Evolutionary conservation across 495 filamentous ascomycete genomes (phyloP), one percentile per base, ranked within the genome.

Genomic region (Penicillium angulare): DNA sequence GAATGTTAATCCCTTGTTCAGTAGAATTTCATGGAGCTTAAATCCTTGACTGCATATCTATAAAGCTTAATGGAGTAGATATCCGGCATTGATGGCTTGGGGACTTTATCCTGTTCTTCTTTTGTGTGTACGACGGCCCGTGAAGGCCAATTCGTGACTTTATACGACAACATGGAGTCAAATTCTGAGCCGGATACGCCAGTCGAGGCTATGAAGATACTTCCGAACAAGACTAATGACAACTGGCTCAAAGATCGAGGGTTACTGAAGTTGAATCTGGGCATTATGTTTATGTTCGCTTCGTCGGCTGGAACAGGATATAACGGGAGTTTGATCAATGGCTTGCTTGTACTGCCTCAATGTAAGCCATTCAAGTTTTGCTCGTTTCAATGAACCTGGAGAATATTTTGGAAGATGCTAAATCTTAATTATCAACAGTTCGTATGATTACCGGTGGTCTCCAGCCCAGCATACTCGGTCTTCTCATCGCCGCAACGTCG

Each of bases 1-100:
- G 59, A 63, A 65, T 65, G 59, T 60, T 12, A 31, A 31, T 57
- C 59, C 56, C 62, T 65, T 63, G 62, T 49, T 62, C 41, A 13
- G 15, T 16, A 47, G 31, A 43, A n/a, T 26, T 52, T 39, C 22
- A 9, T 42, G 24, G 43, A 39, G 42, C 31, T 52, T 32, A 34
- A 33, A 32, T 49, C 10, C 36, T 43, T 15, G n/a, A n/a, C n/a
- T n/a, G n/a, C n/a, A n/a, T 16, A 24, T 41, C 34, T 50, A 44
- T 49, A 49, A 51, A 43, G 52, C 48, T 49, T 46, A 33, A 46
- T 33, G 6, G 27, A 22, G n/a, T 29, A 12, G 38, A 10, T 12
- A 24, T 24, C 5, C 27, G 27, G 27, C 27, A 31, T 13, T 23
- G 38, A 24, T 12, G 5, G 33, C 20, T 41, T 35, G 33, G 20